Evolutionary conservation across 2,329 filamentous ascomycete genomes (phyloP), one percentile per base, ranked within the genome.

Genomic region (Fusarium sp.): DNA sequence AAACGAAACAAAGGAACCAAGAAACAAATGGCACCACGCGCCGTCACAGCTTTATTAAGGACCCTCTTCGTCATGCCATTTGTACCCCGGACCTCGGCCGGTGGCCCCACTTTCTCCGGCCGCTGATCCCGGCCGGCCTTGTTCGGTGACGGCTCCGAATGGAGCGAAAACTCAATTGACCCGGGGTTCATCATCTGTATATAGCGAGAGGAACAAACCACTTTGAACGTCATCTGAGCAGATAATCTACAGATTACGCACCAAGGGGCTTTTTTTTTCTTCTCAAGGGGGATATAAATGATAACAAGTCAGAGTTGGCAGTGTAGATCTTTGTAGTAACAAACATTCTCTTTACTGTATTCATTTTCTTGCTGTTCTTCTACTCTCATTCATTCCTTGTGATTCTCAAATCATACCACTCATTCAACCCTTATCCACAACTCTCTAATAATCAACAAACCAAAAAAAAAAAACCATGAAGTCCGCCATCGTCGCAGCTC

Each of bases 401-500:
- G 33, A 17, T 44, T 20, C 11, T 56, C 20, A 20, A 2, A 51
- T 31, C 27, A 51, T 36, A 29, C 14, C n/a, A 22, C 44, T 27
- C 36, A 31, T 55, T 27, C 42, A 51, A 31, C 3, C 29, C 44
- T 2, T 22, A 29, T n/a, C 20, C 24, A 35, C n/a, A 51, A 51
- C 38, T 49, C 46, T 44, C 51, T 56, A 56, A 40, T 17, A 57
- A 33, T 22, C 46, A 38, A 51, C 31, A 33, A 57, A 33, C n/a
- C 46, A 38, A 51, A 10, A 33, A 10, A 33, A 24, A 24, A 24
- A 24, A 10, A 33, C 10, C 14, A 70, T 63, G 53, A 56, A 63
- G 58, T 66, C 55, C 61, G 16, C 27, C 24, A 61, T 71, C 42
- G 4, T 72, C 55, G 62, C 40, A 64, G 62, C 64, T 55, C 67